Percentiles rank a stretch among this genome's conserved stretches.
Conservation (phyloP, 2,329 filamentous ascomycete species). For the Boeremia exigua region DNA sequence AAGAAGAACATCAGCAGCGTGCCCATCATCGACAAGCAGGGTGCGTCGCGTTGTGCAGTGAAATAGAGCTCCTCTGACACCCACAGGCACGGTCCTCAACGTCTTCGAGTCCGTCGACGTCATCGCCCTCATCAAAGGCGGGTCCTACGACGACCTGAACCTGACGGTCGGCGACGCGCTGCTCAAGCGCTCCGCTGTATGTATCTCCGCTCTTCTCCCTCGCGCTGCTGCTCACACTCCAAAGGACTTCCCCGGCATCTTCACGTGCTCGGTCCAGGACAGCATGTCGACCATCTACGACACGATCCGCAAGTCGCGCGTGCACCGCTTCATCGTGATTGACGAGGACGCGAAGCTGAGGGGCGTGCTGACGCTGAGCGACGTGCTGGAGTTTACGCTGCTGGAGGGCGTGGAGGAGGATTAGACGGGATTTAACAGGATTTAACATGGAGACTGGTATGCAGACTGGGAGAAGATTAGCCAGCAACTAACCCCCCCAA, state of each 20-base stretch:
- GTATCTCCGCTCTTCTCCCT: constrained; percentile 18
- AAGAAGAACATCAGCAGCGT: constrained; percentile 93
- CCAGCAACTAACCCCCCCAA: neutral
- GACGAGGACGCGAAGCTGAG: constrained; percentile 86
- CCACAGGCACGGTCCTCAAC: constrained; percentile 75
- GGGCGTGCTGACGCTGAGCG: constrained; percentile 90
- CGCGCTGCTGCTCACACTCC: constrained; percentile 23
- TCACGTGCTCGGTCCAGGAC: constrained; percentile 91
- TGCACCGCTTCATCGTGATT: constrained; percentile 91
- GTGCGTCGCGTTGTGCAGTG: constrained; percentile 36
- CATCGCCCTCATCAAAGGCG: constrained; percentile 92
- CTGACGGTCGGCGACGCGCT: constrained; percentile 88
- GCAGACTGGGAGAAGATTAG: neutral
- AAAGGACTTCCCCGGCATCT: constrained; percentile 91
- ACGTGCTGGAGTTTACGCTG: constrained; percentile 94
- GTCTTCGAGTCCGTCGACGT: constrained; percentile 98
- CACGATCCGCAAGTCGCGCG: constrained; percentile 91
- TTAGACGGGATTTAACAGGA: too few relatives aligned
- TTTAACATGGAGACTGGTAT: neutral
- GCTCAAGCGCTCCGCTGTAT: constrained; percentile 78
- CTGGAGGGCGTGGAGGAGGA: constrained; percentile 72
- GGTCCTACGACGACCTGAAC: constrained; percentile 87
- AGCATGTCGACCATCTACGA: constrained; percentile 95
- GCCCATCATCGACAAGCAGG: constrained; percentile 84
- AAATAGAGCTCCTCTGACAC: constrained; percentile 8